phyloP scores from a whole-genome alignment of 225 moss, liverwort and hornwort species.

The Rhytidiadelphus loreus region DNA sequence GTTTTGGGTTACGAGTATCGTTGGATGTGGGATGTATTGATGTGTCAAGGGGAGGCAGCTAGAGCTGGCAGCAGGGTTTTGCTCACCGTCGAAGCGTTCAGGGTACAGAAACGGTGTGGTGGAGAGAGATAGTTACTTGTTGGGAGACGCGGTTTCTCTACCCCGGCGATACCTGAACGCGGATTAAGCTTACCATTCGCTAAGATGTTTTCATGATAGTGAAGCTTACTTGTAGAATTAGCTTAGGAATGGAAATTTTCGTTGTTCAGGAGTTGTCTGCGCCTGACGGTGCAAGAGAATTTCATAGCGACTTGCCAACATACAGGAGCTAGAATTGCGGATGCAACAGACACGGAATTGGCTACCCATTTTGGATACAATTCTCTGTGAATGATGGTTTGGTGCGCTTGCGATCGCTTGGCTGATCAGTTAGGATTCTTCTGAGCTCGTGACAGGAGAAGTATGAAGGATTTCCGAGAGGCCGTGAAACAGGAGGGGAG shows the following conservation, averaged over 20 bases:
- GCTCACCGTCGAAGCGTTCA: neutral
- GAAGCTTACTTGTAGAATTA: neutral
- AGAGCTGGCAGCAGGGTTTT: neutral
- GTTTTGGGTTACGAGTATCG: neutral
- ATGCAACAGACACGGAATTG: neutral
- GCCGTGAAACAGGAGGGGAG: neutral
- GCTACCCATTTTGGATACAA: neutral
- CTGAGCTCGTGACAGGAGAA: neutral
- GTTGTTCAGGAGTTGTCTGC: neutral
- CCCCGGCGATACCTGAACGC: neutral
- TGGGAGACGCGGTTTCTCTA: neutral
- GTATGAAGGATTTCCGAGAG: constrained; percentile 17
- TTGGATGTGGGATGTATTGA: neutral
- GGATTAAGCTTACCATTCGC: neutral
- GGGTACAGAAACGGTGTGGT: neutral
- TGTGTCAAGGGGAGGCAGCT: neutral
- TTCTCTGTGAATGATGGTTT: neutral
- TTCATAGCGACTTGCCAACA: neutral
- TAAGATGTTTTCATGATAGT: neutral
- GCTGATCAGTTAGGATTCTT: neutral
- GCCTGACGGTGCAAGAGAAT: neutral
- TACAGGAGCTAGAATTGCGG: neutral
- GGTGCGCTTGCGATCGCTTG: neutral
- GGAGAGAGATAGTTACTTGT: neutral
- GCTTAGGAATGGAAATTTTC: neutral